These are phyloP conservation scores for Xylaria bambusicola DNA, from an alignment of 495 filamentous ascomycete species.

Conservation along the genomic window DNA sequence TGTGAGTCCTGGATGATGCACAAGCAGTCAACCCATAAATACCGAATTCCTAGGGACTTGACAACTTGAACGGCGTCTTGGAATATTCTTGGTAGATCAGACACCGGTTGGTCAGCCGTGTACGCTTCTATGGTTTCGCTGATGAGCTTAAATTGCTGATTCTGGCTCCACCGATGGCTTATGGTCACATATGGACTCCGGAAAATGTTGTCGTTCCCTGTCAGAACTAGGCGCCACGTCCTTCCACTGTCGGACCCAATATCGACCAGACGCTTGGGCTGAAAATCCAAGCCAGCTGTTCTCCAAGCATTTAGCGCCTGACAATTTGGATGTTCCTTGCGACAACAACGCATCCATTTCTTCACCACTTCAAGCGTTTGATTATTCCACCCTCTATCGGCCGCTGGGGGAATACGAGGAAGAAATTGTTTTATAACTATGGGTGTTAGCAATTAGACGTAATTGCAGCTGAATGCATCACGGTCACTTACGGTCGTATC, in stretches of 20 bases:
- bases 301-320: not conserved
- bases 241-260: not conserved
- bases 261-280: constrained; percentile 4
- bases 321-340: not conserved
- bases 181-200: not conserved
- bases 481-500: not conserved
- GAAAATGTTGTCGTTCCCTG: not conserved
- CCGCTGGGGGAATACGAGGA: not conserved
- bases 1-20: constrained; percentile 26
- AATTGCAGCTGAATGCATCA: not conserved
- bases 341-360: not conserved
- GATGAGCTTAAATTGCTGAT: not conserved
- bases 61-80: constrained; percentile 20
- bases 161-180: not conserved
- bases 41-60: constrained; percentile 19
- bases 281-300: not conserved
- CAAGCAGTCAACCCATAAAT: constrained; percentile 26
- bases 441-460: too few relatives aligned
- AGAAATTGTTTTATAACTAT: not conserved
- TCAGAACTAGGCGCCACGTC: constrained; percentile 2
- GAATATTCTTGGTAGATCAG: constrained; percentile 19
- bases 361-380: not conserved
- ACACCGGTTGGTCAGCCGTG: not conserved
- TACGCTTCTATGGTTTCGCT: not conserved
- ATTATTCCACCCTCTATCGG: not conserved